Base-by-base conservation (phyloP, 73 alveolate species). In the Paramecium sexaurelia region DNA sequence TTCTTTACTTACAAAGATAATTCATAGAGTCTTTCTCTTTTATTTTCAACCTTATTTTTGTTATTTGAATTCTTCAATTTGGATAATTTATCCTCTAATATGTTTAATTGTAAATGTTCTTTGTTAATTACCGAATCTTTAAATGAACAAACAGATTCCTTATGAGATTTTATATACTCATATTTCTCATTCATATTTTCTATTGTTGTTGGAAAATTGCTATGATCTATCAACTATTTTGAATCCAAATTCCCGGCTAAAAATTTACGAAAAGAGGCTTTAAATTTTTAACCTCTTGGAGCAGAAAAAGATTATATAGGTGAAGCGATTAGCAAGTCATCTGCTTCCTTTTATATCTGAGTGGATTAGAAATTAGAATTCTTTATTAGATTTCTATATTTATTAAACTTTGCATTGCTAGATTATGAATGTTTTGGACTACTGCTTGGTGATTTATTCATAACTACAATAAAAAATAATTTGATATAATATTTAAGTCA, bases 351-450 rank as follows among this genome's bases (percentile, higher is more conserved):
- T 32, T 26, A 61, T 1, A 24, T 32, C 1, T 61, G 39, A 6
- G 3, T 24, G 47, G 5, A 61, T 15, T 61, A 26, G 29, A 29
- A 32, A 10, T 61, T 61, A 26, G 45, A 61, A 61, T 61, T 61
- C 43, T 61, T 61, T 32, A 61, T 32, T 5, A 61, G 43, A 15
- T 32, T 32, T 61, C 83, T 61, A 61, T 61, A 32, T 32, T 61
- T 61, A 29, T 32, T 61, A 10, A 4, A 26, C 39, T 26, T 61
- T 29, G 39, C 27, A 32, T 29, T 61, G 43, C 11, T 29, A 61
- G 83, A 61, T 61, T 61, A 61, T 29, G 39, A 61, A 61, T 61
- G 83, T 8, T 61, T 61, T 3, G 83, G 83, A 61, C 83, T 61
- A 8, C 83, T 61, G 17, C 83, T 24, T 10, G 83, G 47, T 61